These are phyloP conservation scores for Tinospora cordifolia DNA, from an alignment of 164 flowering plant genomes.

Conservation along the genomic window DNA sequence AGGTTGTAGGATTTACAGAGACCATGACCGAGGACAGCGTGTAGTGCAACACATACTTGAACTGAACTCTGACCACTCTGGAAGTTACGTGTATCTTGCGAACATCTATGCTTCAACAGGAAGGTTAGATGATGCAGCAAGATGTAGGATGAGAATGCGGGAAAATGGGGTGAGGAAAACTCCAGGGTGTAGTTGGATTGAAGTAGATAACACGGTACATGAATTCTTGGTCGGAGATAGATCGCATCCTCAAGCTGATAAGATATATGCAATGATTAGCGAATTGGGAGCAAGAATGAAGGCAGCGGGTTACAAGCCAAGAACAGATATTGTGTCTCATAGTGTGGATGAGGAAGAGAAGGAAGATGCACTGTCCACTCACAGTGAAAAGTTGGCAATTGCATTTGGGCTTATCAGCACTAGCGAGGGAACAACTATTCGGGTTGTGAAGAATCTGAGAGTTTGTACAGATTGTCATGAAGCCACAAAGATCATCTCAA, in stretches of 20 bases:
- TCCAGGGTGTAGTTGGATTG: constrained; percentile 41
- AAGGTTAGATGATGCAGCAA: constrained; percentile 32
- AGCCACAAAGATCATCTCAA: constrained; percentile 33
- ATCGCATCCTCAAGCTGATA: constrained; percentile 25
- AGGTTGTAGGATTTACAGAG: constrained; percentile 27
- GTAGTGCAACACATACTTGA: constrained; percentile 31
- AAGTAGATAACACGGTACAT: constrained; percentile 27
- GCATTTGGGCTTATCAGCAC: constrained; percentile 42
- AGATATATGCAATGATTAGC: constrained; percentile 20
- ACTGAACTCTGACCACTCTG: constrained; percentile 35
- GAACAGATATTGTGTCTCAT: constrained; percentile 27
- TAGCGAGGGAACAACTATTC: constrained; percentile 26
- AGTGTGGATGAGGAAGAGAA: constrained; percentile 36
- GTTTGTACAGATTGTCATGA: constrained; percentile 36
- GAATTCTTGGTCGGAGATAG: constrained; percentile 32
- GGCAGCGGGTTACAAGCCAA: constrained; percentile 30
- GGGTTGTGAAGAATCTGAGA: constrained; percentile 31
- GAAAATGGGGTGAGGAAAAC: constrained; percentile 23
- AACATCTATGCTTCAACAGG: constrained; percentile 31
- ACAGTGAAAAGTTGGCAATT: constrained; percentile 43
- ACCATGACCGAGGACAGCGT: constrained; percentile 25
- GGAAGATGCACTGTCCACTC: constrained; percentile 28
- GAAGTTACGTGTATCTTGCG: constrained; percentile 37
- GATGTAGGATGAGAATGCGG: constrained; percentile 28
- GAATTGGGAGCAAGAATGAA: constrained; percentile 26